These are phyloP conservation scores for Trifolium pratense DNA, from an alignment of 306 rosid species.

Conservation along the genomic window DNA sequence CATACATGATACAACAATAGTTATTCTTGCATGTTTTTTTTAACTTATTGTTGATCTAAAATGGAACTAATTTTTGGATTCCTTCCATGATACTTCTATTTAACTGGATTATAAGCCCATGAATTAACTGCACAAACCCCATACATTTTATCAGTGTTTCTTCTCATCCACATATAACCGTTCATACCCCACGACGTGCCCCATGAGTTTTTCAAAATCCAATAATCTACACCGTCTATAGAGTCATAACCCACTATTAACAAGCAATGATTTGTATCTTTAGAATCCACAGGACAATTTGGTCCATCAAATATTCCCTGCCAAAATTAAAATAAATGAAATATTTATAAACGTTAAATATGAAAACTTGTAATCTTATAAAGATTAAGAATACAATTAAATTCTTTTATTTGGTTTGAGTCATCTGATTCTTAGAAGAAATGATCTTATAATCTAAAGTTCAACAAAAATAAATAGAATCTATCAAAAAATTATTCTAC, in stretches of 20 bases:
- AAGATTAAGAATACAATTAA: too few relatives aligned
- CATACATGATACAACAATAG: too few relatives aligned
- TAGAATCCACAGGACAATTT: background rate
- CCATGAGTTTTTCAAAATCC: conserved; percentile 75
- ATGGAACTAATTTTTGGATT: background rate
- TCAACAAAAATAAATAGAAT: too few relatives aligned
- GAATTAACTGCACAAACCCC: conserved; percentile 38
- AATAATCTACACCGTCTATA: conserved; percentile 49
- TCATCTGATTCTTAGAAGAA: too few relatives aligned
- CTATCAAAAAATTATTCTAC: too few relatives aligned
- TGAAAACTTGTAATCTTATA: too few relatives aligned
- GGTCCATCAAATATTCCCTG: conserved; percentile 63
- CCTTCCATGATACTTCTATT: background rate
- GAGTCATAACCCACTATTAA: conserved; percentile 56
- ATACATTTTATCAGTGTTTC: conserved; percentile 37
- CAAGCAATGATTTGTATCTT: conserved; percentile 18
- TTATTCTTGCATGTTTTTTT: too few relatives aligned
- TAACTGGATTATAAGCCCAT: conserved; percentile 9
- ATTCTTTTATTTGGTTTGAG: too few relatives aligned
- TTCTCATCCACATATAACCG: conserved; percentile 57
- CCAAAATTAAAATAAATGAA: background rate
- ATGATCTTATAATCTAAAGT: too few relatives aligned
- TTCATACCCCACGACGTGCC: conserved; percentile 54
- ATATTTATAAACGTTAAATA: too few relatives aligned
- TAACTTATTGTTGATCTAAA: background rate